Base-by-base conservation (phyloP, 78 protist species). In the Polysphondylium violaceum region DNA sequence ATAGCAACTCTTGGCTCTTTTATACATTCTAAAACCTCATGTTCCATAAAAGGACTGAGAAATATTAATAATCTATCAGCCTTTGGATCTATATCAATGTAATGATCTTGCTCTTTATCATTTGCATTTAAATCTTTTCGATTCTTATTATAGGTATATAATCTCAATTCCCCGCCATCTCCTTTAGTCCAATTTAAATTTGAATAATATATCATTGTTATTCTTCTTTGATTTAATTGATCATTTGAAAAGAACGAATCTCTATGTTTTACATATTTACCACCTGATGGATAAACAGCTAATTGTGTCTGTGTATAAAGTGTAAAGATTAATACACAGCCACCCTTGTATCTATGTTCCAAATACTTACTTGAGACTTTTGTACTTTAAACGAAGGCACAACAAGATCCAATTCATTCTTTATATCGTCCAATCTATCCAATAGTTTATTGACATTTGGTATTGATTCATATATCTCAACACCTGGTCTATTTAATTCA, bases 161-260 rank as follows among this genome's bases (percentile, higher is more conserved):
- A 17, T 56, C 91, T 35, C 9, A 83, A 50, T 44, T 83, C 73
- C 3, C 91, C 91, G 29, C 77, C 91, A 83, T 83, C 91, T 23
- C 65, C 67, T 29, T 69, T 19, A 25, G 67, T 83, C 77, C 79
- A 83, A 40, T 69, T 40, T 38, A 29, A 41, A 56, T 83, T 83
- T 5, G 40, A 40, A 69, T 83, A 83, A 71, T 83, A 83, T n/a
- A 83, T 83, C 36, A 69, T 47, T 33, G 91, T 83, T 1, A 83
- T 83, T 35, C 68, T 67, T 72, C 78, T 72, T 23, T 58, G 38
- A 27, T 23, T 65, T 43, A 35, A 41, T 9, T 41, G 29, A 33
- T 67, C 91, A 38, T 63, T 43, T 38, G 73, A 65, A 65, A 38
- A 65, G 41, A 83, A 83, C 12, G 91, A 83, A 40, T 83, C 91